These are phyloP conservation scores for Phoenix dactylifera DNA, from an alignment of 176 grass and related monocot genomes.

Conservation along the genomic window DNA sequence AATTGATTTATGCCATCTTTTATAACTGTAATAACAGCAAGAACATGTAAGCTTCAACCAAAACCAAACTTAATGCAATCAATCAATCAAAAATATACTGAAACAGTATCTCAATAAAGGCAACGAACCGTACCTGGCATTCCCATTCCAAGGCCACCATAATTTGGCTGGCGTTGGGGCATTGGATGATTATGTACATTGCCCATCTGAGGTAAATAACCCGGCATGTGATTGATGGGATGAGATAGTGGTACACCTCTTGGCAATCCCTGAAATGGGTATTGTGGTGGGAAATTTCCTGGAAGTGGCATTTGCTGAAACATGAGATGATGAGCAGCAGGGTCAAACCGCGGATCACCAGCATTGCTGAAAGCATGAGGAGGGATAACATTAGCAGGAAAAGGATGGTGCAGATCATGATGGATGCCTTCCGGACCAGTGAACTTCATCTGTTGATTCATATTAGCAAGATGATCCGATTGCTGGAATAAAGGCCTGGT, in stretches of 20 bases:
- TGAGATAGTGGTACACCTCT: constrained; percentile 65
- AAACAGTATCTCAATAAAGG: neutral
- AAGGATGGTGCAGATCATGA: constrained; percentile 45
- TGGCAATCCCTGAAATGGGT: constrained; percentile 37
- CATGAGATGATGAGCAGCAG: constrained; percentile 53
- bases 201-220: constrained; percentile 60
- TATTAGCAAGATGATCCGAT: constrained; percentile 26
- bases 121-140: constrained; percentile 50
- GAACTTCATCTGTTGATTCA: constrained; percentile 43
- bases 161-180: constrained; percentile 61
- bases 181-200: constrained; percentile 68
- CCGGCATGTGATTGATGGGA: constrained; percentile 44
- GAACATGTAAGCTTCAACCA: neutral
- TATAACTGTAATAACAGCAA: no score
- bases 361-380: constrained; percentile 36
- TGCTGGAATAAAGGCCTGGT: neutral
- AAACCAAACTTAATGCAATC: neutral
- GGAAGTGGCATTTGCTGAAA: constrained; percentile 48
- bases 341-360: constrained; percentile 46
- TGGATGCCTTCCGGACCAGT: constrained; percentile 35
- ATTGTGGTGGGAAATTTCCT: constrained; percentile 42
- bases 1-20: no score
- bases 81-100: constrained; percentile 12
- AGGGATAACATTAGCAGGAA: constrained; percentile 46
- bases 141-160: constrained; percentile 55